Percentiles rank a stretch among this genome's conserved stretches.
Evolutionary conservation across 495 filamentous ascomycete species (phyloP).

Genomic region (Annulohypoxylon bovei): DNA sequence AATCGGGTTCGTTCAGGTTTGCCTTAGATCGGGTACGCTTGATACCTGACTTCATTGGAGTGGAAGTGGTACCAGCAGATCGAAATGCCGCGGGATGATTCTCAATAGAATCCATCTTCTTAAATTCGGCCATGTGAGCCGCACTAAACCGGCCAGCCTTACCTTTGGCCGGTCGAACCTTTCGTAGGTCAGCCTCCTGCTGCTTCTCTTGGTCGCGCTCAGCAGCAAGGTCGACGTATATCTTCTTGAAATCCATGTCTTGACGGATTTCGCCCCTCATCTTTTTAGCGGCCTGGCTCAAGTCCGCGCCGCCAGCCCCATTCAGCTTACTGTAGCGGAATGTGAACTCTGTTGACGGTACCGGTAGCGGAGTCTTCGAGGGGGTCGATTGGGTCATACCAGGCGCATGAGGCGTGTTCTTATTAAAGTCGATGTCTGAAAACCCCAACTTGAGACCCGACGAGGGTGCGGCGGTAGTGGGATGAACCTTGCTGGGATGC

Average conservation of each 20-base stretch:
- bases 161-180: conserved; percentile 80
- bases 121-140: conserved; percentile 85
- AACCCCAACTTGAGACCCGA: conserved; percentile 75
- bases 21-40: conserved; percentile 83
- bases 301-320: conserved; percentile 63
- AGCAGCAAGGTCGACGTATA: conserved; percentile 73
- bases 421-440: conserved; percentile 63
- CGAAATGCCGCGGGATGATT: conserved; percentile 84
- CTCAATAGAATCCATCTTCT: conserved; percentile 96
- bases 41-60: conserved; percentile 64
- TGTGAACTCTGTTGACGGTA: conserved; percentile 72
- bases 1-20: conserved; percentile 67
- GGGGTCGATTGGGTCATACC: conserved; percentile 56
- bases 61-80: conserved; percentile 66
- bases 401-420: conserved; percentile 38
- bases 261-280: conserved; percentile 81
- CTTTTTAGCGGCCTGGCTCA: conserved; percentile 76
- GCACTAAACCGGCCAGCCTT: conserved; percentile 81
- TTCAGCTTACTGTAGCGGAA: conserved; percentile 71
- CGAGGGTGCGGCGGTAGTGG: conserved; percentile 74
- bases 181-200: conserved; percentile 64
- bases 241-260: conserved; percentile 70
- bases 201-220: conserved; percentile 59
- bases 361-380: conserved; percentile 51
- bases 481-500: conserved; percentile 79